A percentile compares a stretch with the other conserved stretches of the same genome.
Evolutionary conservation across 2,329 filamentous ascomycete genomes (phyloP).

Genomic region (Aschersonia sp.): DNA sequence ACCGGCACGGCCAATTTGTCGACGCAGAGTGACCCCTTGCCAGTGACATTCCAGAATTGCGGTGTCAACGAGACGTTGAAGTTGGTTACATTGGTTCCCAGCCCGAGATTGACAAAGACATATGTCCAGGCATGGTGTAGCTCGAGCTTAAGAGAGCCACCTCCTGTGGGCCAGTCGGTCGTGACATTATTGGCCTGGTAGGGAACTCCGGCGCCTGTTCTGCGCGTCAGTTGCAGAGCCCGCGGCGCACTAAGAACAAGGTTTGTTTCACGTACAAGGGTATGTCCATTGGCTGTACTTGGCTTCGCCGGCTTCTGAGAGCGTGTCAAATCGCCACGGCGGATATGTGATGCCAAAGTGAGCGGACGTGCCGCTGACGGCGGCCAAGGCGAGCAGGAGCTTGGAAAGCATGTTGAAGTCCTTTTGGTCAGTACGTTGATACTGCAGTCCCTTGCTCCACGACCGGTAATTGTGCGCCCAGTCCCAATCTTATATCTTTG

Average conservation of each 20-base stretch:
- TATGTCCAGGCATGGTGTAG: conserved; percentile 39
- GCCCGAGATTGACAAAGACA: conserved; percentile 37
- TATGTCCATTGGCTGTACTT: conserved; percentile 33
- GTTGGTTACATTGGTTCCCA: conserved; percentile 36
- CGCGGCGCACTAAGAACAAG: no score
- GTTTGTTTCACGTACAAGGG: conserved; percentile 26
- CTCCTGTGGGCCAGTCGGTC: conserved; percentile 35
- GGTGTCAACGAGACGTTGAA: conserved; percentile 57
- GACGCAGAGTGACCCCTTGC: conserved; percentile 50
- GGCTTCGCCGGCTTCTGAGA: conserved; percentile 19
- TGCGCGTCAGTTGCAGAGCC: no score
- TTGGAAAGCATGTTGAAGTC: conserved; percentile 15
- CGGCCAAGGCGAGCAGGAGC: conserved; percentile 18
- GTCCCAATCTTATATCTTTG: background rate
- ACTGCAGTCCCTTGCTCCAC: background rate
- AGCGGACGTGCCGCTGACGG: conserved; percentile 23
- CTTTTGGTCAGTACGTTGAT: background rate
- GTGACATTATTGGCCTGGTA: conserved; percentile 27
- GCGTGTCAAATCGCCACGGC: conserved; percentile 31
- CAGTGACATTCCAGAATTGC: conserved; percentile 42
- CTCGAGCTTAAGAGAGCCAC: conserved; percentile 31
- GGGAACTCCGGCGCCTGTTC: conserved; percentile 31
- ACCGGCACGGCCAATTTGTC: conserved; percentile 41
- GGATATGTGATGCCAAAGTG: conserved; percentile 36
- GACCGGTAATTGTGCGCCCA: background rate